Base-by-base conservation (phyloP, 2,329 filamentous ascomycete species). In the Penicillium capsulatum region DNA sequence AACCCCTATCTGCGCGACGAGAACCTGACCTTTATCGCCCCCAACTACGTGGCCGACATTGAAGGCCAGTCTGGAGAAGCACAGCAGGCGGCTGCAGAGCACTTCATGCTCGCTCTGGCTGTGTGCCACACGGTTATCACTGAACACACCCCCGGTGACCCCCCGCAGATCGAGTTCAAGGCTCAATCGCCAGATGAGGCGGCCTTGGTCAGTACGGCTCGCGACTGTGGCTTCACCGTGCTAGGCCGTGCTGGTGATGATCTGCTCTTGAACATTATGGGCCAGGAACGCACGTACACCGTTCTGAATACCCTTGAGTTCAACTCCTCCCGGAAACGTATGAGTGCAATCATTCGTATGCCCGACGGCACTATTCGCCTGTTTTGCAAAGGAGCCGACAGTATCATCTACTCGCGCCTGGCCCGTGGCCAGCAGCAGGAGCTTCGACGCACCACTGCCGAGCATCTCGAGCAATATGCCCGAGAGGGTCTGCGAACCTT, bases 111-210 rank as follows among this genome's bases (percentile, higher is more conserved):
- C 37, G 87, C 86, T 7, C 74, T 98, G 42, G 89, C 92, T 13
- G 77, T 98, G n/a, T 98, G 92, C 58, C 92, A 98, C 62, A 94
- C 89, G 0, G 92, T 98, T 45, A 91, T 98, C 46, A 85, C 91
- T 1, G 92, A 98, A 63, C 83, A 83, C 48, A 81, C 83, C 1
- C 88, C 90, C 0, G 91, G 90, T n/a, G 87, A 97, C 53, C 84
- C 84, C 19, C 91, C 92, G 0, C 86, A 77, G 64, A 92, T 98
- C 57, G 78, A 90, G 17, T 98, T 96, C 76, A 97, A 94, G 69
- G 92, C 92, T 0, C 92, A 98, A 61, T 97, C 90, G 28, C 92
- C 92, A 1, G 92, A 98, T 58, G 92, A 98, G 67, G 89, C 92
- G 38, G 92, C 92, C 9, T 73, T 98, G 10, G 92, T 98, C 6